phyloP scores from a whole-genome alignment of 2,329 filamentous ascomycete genomes.

The Cercospora janseana region DNA sequence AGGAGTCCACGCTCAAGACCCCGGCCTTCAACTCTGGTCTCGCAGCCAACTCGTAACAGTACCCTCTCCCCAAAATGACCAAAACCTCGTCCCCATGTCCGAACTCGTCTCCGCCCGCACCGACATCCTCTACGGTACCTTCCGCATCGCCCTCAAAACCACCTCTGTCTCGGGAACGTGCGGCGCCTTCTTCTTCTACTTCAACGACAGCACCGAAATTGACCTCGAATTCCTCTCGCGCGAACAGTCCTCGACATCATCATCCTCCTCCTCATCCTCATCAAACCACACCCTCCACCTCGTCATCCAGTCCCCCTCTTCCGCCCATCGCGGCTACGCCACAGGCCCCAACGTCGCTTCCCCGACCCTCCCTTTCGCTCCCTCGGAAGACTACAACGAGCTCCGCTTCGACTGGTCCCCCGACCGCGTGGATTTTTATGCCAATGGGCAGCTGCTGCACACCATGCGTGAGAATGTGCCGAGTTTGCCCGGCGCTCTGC shows the following conservation, averaged over 20 bases:
- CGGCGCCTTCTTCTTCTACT: slow-evolving; percentile 79
- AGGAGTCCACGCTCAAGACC: slow-evolving; percentile 46
- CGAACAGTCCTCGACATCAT: slow-evolving; percentile 10
- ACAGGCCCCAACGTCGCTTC: slow-evolving; percentile 55
- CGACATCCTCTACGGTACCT: slow-evolving; percentile 69
- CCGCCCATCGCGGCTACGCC: slow-evolving; percentile 60
- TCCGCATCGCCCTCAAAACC: slow-evolving; percentile 65
- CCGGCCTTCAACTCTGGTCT: slow-evolving; percentile 60
- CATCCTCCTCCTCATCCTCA: not conserved
- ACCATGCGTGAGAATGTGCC: slow-evolving; percentile 50
- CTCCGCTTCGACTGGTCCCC: slow-evolving; percentile 75
- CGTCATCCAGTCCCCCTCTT: slow-evolving; percentile 67
- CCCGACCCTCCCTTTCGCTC: slow-evolving; percentile 63
- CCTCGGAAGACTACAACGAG: slow-evolving; percentile 66
- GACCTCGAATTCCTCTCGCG: slow-evolving; percentile 74
- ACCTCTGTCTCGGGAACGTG: slow-evolving; percentile 65
- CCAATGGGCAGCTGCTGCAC: slow-evolving; percentile 62
- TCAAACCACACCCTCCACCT: slow-evolving; percentile 65
- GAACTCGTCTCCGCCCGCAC: slow-evolving; percentile 62
- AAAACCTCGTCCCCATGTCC: slow-evolving; percentile 54
- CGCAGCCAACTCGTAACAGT: slow-evolving; percentile 40
- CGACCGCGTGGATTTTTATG: slow-evolving; percentile 64
- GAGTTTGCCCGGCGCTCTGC: slow-evolving; percentile 60
- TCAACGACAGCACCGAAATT: slow-evolving; percentile 76
- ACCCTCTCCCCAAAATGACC: not conserved